These are phyloP conservation scores for Ulota crispa DNA, from an alignment of 225 moss, liverwort and hornwort species.

Conservation along the genomic window DNA sequence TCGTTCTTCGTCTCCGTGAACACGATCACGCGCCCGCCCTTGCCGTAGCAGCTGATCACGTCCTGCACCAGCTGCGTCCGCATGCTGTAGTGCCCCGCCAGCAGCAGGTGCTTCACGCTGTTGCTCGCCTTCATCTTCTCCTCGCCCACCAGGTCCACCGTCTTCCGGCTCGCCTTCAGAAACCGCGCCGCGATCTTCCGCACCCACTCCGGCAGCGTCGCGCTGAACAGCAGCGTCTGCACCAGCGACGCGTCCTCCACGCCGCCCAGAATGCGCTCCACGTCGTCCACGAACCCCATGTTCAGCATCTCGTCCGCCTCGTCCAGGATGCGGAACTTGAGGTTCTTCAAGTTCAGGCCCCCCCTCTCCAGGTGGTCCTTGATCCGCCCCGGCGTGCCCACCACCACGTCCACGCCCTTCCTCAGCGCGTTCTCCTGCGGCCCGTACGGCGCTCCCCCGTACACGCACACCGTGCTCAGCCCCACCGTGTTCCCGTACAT, in stretches of 20 bases:
- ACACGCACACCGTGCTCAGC: constrained; percentile 79
- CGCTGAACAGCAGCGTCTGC: constrained; percentile 92
- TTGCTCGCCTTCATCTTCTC: constrained; percentile 98
- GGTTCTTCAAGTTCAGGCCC: constrained; percentile 65
- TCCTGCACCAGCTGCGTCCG: constrained; percentile 84
- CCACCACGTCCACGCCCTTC: constrained; percentile 89
- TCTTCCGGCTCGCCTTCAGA: constrained; percentile 65
- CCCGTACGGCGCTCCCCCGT: constrained; percentile 77
- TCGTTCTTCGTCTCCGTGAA: constrained; percentile 85
- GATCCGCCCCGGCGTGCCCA: constrained; percentile 94
- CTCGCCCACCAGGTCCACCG: constrained; percentile 90
- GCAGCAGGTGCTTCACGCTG: constrained; percentile 79
- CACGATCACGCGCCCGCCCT: constrained; percentile 82
- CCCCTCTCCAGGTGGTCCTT: constrained; percentile 85
- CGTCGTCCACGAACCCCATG: constrained; percentile 97
- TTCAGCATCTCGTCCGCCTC: constrained; percentile 99
- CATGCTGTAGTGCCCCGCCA: constrained; percentile 68
- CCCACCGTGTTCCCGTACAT: constrained; percentile 78
- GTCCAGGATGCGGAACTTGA: constrained; percentile 89
- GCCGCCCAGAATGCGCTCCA: constrained; percentile 80
- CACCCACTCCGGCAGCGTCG: constrained; percentile 93
- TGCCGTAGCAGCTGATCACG: constrained; percentile 89
- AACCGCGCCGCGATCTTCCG: constrained; percentile 83
- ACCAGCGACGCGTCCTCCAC: constrained; percentile 74
- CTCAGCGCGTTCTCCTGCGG: constrained; percentile 79